phyloP scores from a whole-genome alignment of 2,329 filamentous ascomycete genomes.

The Shiraia sp. region DNA sequence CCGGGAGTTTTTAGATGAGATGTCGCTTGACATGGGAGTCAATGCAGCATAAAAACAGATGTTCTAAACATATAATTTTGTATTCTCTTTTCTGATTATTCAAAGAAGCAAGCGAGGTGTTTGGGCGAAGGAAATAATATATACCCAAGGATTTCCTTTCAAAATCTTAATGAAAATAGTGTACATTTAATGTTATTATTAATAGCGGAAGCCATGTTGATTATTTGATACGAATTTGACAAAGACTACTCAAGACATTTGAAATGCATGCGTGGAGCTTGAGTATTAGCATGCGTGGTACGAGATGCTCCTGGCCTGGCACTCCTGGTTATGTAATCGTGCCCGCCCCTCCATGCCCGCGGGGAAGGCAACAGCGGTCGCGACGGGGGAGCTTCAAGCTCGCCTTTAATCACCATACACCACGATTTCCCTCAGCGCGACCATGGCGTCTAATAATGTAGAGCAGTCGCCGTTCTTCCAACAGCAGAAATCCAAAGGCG shows the following conservation, averaged over 20 bases:
- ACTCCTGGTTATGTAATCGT: conserved; percentile 1
- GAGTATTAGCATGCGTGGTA: too few species aligned
- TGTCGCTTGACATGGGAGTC: neutral
- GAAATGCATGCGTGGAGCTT: too few species aligned
- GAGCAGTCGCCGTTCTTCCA: conserved; percentile 45
- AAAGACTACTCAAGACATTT: too few species aligned
- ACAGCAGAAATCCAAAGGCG: conserved; percentile 29
- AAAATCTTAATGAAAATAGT: too few species aligned
- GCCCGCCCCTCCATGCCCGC: conserved; percentile 3
- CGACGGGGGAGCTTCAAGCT: conserved; percentile 15
- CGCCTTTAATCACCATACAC: conserved; percentile 13
- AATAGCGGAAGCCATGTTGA: too few species aligned
- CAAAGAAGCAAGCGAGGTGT: neutral
- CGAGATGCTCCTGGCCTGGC: too few species aligned
- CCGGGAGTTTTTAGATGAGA: conserved; percentile 28
- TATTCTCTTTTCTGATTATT: neutral
- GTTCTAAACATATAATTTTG: conserved; percentile 1
- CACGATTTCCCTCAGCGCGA: conserved; percentile 14
- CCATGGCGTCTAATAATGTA: conserved; percentile 37
- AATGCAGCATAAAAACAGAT: neutral
- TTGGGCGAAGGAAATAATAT: neutral
- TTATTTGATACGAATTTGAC: too few species aligned
- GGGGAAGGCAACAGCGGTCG: conserved; percentile 21
- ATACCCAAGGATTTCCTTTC: neutral
- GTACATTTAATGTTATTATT: too few species aligned